Evolutionary conservation across 1,284 basidiomycete species (phyloP).

Genomic region (Lignosus rhinocerotis): DNA sequence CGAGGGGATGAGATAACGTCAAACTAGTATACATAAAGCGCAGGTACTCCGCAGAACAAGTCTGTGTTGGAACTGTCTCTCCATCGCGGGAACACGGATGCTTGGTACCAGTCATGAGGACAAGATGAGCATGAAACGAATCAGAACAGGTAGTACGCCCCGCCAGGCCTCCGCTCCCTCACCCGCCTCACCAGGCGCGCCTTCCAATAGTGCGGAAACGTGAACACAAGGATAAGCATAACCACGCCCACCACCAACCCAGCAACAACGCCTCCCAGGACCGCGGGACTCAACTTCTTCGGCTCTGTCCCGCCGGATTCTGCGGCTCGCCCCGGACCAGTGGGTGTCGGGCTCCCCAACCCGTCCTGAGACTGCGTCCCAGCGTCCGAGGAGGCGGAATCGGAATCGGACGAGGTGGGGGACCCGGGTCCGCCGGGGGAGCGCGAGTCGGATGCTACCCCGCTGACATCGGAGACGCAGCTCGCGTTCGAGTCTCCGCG

Average conservation of each 20-base stretch:
- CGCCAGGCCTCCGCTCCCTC: slow-evolving; percentile 17
- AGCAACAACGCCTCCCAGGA: slow-evolving; percentile 28
- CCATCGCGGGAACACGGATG: not conserved
- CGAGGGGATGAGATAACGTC: not conserved
- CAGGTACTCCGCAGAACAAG: too few relatives aligned
- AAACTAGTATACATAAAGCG: not conserved
- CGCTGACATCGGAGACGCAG: slow-evolving; percentile 5
- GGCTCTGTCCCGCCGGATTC: not conserved
- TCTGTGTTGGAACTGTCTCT: not conserved
- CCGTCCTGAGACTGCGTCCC: not conserved
- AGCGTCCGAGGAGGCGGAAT: not conserved
- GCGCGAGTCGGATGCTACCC: not conserved
- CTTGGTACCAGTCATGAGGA: not conserved
- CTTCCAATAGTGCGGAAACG: slow-evolving; percentile 24
- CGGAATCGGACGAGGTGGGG: not conserved
- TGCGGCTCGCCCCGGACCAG: not conserved
- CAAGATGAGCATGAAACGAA: not conserved
- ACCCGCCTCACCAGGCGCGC: slow-evolving; percentile 12
- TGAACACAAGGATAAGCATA: slow-evolving; percentile 26
- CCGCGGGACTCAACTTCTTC: slow-evolving; percentile 25
- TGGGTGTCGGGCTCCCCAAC: not conserved
- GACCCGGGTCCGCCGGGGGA: not conserved
- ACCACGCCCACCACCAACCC: slow-evolving; percentile 26
- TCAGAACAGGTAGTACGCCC: slow-evolving; percentile 26
- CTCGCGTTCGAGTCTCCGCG: slow-evolving; percentile 12